A percentile compares a stretch with the other conserved stretches of the same genome.
phyloP scores from a whole-genome alignment of 257 asterid species.

The Thymus quinquecostatus region DNA sequence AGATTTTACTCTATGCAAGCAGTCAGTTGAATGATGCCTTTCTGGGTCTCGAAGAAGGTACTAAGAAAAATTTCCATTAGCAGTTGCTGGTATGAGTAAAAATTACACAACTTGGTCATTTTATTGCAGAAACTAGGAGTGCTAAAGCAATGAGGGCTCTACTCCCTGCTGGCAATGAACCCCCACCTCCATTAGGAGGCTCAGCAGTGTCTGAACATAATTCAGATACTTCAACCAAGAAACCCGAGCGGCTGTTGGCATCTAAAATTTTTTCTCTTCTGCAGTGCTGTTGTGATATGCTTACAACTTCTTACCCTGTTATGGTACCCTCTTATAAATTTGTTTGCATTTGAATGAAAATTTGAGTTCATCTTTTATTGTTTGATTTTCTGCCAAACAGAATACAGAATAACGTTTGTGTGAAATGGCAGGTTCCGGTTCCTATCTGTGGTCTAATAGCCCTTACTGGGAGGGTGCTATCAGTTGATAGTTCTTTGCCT shows the following conservation, averaged over 20 bases:
- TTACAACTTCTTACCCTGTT: constrained; percentile 67
- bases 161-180: constrained; percentile 74
- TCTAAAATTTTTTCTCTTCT: constrained; percentile 71
- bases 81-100: constrained; percentile 32
- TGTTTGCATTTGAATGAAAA: constrained; percentile 7
- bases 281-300: constrained; percentile 77
- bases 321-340: constrained; percentile 52
- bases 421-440: constrained; percentile 67
- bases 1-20: constrained; percentile 63
- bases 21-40: constrained; percentile 69
- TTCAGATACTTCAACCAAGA: constrained; percentile 53
- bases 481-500: constrained; percentile 71
- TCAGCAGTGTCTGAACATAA: constrained; percentile 39
- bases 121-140: constrained; percentile 61
- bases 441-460: constrained; percentile 65
- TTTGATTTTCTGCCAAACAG: constrained; percentile 21
- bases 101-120: constrained; percentile 25
- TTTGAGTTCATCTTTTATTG: constrained; percentile 9
- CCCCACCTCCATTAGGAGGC: constrained; percentile 80
- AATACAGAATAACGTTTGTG: constrained; percentile 14
- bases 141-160: constrained; percentile 60
- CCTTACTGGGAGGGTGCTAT: constrained; percentile 73
- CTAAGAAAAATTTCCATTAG: constrained; percentile 20
- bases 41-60: constrained; percentile 92
- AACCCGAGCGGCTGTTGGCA: constrained; percentile 74